Base-by-base conservation (phyloP, 306 rosid genomes). In the Dryas octopetala region DNA sequence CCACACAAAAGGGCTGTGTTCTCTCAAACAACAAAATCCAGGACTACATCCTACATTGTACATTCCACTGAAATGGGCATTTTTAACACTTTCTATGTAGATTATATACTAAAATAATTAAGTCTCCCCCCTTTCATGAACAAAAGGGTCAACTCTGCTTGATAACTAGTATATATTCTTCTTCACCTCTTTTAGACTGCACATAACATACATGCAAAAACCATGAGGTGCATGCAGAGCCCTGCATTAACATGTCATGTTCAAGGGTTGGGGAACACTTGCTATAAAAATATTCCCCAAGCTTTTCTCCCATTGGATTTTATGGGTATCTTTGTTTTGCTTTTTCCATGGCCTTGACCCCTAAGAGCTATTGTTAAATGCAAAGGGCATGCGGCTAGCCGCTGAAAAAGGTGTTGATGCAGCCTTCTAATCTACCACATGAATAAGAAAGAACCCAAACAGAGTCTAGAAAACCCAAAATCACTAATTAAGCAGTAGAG, bases 211-310 rank as follows among this genome's bases (percentile, higher is more conserved):
- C 48, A 17, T 23, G 44, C 54, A 57, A 45, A 28, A 16, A 7
- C 7, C 23, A 44, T n/a, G 46, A 66, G 57, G 62, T 61, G 51
- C 45, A 26, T 9, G 50, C 67, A 70, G 66, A 73, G 28, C 80
- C 47, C 69, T 71, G 61, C 49, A 32, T 43, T 66, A 55, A 72
- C 79, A 72, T 75, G 79, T 57, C 54, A 19, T 81, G 85, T 81
- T 81, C 59, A 67, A 62, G 48, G 68, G 50, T 50, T 3, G 57
- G 71, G 69, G 69, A 44, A 70, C 81, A 61, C 13, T 23, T 13
- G 38, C 57, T 40, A 47, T 38, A 51, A 50, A 53, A 53, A 45
- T 78, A 53, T 64, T 53, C 60, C 51, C 53, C 5, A 28, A 60
- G 45, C 38, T 32, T 32, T 32, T 32, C 38, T 32, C 38, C 38